Percentiles rank a stretch among this genome's conserved stretches.
phyloP scores from a whole-genome alignment of 2,329 filamentous ascomycete genomes.

The Colletotrichum chrysophilum region DNA sequence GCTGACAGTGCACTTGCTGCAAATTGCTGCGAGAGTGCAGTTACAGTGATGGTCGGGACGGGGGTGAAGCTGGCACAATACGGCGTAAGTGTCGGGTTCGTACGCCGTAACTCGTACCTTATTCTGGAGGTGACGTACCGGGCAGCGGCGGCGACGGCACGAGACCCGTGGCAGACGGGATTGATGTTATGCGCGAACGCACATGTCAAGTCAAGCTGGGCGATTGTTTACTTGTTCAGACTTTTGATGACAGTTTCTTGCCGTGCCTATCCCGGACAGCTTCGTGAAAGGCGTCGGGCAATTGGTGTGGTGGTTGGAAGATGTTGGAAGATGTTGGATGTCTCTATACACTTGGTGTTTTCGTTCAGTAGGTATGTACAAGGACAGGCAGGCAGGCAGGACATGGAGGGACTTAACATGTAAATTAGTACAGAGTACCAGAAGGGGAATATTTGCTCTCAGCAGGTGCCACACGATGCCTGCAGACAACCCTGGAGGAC shows the following conservation, averaged over 20 bases:
- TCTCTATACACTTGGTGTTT: no score
- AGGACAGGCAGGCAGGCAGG: neutral
- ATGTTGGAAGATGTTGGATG: no score
- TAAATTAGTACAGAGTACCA: neutral
- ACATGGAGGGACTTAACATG: neutral
- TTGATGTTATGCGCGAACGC: neutral
- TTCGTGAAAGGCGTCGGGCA: neutral
- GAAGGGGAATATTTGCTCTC: neutral
- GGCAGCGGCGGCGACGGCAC: neutral
- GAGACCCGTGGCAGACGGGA: neutral
- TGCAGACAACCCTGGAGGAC: neutral
- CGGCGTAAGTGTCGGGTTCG: constrained; percentile 6
- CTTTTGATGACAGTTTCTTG: neutral
- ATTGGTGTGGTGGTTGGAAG: neutral
- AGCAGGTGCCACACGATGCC: neutral
- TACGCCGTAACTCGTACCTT: constrained; percentile 10
- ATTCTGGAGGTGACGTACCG: neutral
- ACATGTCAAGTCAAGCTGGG: neutral
- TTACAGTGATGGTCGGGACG: neutral
- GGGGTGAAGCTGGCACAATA: neutral
- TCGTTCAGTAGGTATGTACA: neutral
- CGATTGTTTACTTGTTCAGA: neutral
- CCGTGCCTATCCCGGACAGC: neutral
- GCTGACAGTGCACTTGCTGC: neutral
- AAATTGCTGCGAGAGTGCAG: neutral